phyloP scores from a whole-genome alignment of 495 filamentous ascomycete species.

The Lentithecium fluviatile region DNA sequence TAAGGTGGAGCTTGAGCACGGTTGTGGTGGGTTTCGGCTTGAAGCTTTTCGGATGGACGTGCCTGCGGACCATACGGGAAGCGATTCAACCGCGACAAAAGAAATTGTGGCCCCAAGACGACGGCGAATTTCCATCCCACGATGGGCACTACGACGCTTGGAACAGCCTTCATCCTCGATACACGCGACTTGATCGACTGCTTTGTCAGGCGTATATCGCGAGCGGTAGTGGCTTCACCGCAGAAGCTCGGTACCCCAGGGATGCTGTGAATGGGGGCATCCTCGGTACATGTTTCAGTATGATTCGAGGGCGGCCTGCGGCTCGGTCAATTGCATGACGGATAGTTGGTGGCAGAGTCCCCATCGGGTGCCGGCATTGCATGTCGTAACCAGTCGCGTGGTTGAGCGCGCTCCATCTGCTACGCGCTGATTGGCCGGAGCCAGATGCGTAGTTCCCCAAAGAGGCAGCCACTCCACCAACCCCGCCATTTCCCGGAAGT shows the following conservation, averaged over 20 bases:
- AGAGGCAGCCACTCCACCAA: neutral
- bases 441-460: neutral
- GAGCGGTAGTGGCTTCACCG: too few species aligned
- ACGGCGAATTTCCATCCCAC: too few species aligned
- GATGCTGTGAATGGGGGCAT: neutral
- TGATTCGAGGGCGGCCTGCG: conserved; percentile 20
- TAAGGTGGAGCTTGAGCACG: conserved; percentile 4
- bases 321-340: conserved; percentile 10
- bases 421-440: conserved; percentile 14
- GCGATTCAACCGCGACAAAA: too few species aligned
- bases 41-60: neutral
- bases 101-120: too few species aligned
- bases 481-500: conserved; percentile 6
- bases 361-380: conserved; percentile 14
- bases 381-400: conserved; percentile 1
- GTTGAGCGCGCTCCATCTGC: neutral
- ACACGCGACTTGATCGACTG: too few species aligned
- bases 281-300: neutral
- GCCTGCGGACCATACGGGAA: too few species aligned
- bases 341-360: neutral
- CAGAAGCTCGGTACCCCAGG: neutral
- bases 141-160: too few species aligned
- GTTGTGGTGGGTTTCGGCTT: conserved; percentile 10
- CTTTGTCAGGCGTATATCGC: too few species aligned
- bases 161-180: too few species aligned